Base-by-base conservation (phyloP, 2,329 filamentous ascomycete species). In the Aspergillus sp. region DNA sequence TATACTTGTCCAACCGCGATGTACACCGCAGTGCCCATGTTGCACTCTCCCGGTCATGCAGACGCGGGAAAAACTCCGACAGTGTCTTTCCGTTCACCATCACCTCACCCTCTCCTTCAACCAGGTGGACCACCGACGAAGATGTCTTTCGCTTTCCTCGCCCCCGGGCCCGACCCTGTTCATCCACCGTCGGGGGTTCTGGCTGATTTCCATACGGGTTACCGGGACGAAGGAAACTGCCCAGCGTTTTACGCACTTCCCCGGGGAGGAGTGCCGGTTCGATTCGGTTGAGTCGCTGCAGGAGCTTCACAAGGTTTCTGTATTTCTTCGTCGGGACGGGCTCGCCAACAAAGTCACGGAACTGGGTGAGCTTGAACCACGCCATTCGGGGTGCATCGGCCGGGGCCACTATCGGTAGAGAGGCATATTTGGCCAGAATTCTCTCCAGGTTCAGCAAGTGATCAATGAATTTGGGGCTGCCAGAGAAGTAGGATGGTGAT, bases 401-500 rank as follows among this genome's bases (percentile, higher is more conserved):
- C 0, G 80, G 65, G 1, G 81, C 68, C 8, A 90, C 71, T 4
- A 74, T 78, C 6, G 93, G 93, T 10, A 97, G 77, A 27, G 82
- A 75, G 44, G 81, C 77, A 64, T 93, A 85, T 66, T 82, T 84
- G 42, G 81, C 81, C 44, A 86, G 70, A 26, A 97, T 77, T 8
- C 78, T 75, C 56, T 88, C 81, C 38, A 98, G 76, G 37, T 75
- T 72, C 53, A 97, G 78, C 56, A 86, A 81, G 59, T 87, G 80
- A 69, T 98, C 93, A 68, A 85, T 93, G 74, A 95, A 96, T 43
- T 78, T 76, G 2, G 90, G 86, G 48, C 85, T 85, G 41, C 85
- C 85, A 41, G 89, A 90, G 73, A 97, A 98, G 71, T 98, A 98
- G n/a, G 91, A 93, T 3, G 88, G 84, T 31, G 90, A 95, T 27